These are phyloP conservation scores for Xerocomus nothofagi DNA, from an alignment of 1,284 basidiomycete genomes.

Conservation along the genomic window DNA sequence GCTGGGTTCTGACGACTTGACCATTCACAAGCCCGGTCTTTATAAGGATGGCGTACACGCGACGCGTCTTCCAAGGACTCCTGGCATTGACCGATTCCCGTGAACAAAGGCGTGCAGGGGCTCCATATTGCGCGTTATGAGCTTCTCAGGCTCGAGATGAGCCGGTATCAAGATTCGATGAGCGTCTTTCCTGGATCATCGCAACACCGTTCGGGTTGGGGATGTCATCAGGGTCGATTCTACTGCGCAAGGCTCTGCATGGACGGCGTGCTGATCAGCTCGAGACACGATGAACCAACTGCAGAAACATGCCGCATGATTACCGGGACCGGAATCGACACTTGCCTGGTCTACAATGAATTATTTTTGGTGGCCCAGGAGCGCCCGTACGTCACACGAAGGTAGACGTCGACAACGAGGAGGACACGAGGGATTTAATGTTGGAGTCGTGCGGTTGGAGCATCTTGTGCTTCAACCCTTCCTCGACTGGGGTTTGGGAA, in stretches of 20 bases:
- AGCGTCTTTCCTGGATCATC: constrained; percentile 11
- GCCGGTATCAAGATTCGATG: constrained; percentile 8
- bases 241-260: not conserved
- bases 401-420: constrained; percentile 14
- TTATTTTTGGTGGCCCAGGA: not conserved
- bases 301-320: not conserved
- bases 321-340: not conserved
- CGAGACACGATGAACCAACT: not conserved
- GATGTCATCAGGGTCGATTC: not conserved
- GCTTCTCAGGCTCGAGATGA: constrained; percentile 15
- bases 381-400: constrained; percentile 8
- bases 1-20: constrained; percentile 1
- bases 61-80: not conserved
- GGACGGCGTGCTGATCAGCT: not conserved
- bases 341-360: not conserved
- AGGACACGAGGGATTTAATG: constrained; percentile 5
- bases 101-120: constrained; percentile 7
- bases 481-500: too few species aligned
- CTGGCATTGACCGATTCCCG: constrained; percentile 10
- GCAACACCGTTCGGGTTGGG: not conserved
- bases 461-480: too few species aligned
- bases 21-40: constrained; percentile 7
- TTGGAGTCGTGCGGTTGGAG: not conserved
- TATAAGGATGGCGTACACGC: constrained; percentile 14
- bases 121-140: constrained; percentile 1